Percentiles rank a stretch among this genome's conserved stretches.
Conservation (phyloP, 331 rosid genomes). For the Quercus lobata region DNA sequence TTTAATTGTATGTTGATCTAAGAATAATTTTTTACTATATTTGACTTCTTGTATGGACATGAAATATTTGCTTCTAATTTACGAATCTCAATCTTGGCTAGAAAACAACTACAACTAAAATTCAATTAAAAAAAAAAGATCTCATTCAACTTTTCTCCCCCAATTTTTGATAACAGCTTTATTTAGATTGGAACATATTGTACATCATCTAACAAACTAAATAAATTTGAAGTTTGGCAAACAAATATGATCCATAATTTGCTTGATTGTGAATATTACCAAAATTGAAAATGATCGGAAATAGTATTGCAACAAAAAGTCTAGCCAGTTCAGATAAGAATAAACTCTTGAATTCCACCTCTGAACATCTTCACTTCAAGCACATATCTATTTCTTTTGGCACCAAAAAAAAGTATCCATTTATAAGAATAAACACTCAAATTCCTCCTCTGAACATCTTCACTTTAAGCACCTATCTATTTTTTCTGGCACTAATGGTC, state of each 20-base stretch:
- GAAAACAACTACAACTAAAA: background rate
- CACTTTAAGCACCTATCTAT: slow-evolving; percentile 71
- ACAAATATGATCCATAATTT: background rate
- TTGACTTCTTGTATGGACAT: no score
- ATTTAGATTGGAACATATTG: background rate
- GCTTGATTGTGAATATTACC: background rate
- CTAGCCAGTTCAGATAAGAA: background rate
- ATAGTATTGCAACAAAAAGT: background rate
- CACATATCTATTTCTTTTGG: slow-evolving; percentile 78
- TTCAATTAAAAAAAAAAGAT: background rate
- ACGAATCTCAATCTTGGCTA: background rate
- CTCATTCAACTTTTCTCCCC: background rate
- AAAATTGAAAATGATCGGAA: background rate
- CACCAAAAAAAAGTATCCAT: slow-evolving; percentile 79
- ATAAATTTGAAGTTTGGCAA: background rate
- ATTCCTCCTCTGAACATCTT: background rate
- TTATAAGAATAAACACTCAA: background rate
- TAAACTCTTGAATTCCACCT: background rate
- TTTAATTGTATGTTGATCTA: no score
- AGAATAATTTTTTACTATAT: no score
- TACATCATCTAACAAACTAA: background rate
- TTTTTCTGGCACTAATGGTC: slow-evolving; percentile 72
- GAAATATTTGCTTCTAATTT: background rate
- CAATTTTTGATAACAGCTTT: background rate
- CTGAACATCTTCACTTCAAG: slow-evolving; percentile 57